Percentiles rank a stretch among this genome's conserved stretches.
Evolutionary conservation across 768 basidiomycete genomes (phyloP).

Genomic region (Lentinula aciculospora): DNA sequence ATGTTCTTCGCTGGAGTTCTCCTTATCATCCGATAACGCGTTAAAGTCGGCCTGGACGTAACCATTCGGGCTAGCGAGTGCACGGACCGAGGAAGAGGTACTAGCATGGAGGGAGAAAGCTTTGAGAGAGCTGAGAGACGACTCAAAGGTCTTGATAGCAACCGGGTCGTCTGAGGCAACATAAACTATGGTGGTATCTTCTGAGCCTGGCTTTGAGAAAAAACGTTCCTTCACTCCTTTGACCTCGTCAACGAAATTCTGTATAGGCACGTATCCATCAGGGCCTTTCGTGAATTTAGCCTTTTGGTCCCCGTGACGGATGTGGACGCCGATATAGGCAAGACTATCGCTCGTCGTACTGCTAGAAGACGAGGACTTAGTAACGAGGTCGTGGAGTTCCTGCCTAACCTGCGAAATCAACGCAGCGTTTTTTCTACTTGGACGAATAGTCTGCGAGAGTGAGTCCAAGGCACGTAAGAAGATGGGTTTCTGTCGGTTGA

Average conservation of each 20-base stretch:
- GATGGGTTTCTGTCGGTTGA: conserved; percentile 54
- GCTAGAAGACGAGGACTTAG: neutral
- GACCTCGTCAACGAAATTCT: conserved; percentile 41
- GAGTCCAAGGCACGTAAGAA: conserved; percentile 43
- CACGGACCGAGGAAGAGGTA: neutral
- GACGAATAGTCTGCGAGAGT: conserved; percentile 46
- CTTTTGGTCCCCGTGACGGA: conserved; percentile 56
- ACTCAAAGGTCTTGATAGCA: conserved; percentile 35
- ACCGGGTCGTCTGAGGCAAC: conserved; percentile 60
- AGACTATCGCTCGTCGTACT: too few species aligned
- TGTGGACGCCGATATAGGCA: conserved; percentile 57
- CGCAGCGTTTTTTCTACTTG: conserved; percentile 35
- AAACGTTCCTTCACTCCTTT: conserved; percentile 18
- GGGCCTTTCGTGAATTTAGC: conserved; percentile 39
- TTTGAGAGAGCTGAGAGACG: neutral
- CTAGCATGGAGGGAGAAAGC: neutral
- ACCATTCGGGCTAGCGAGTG: conserved; percentile 17
- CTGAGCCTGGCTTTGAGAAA: conserved; percentile 31
- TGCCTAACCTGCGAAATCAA: conserved; percentile 46
- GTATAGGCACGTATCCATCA: conserved; percentile 39
- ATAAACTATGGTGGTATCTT: conserved; percentile 37
- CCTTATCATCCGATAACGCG: neutral
- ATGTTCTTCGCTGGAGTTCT: conserved; percentile 15
- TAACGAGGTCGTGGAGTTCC: conserved; percentile 30
- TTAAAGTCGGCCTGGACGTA: conserved; percentile 54